These are phyloP conservation scores for Xylaria sp. DNA, from an alignment of 2,329 filamentous ascomycete genomes.

Conservation along the genomic window DNA sequence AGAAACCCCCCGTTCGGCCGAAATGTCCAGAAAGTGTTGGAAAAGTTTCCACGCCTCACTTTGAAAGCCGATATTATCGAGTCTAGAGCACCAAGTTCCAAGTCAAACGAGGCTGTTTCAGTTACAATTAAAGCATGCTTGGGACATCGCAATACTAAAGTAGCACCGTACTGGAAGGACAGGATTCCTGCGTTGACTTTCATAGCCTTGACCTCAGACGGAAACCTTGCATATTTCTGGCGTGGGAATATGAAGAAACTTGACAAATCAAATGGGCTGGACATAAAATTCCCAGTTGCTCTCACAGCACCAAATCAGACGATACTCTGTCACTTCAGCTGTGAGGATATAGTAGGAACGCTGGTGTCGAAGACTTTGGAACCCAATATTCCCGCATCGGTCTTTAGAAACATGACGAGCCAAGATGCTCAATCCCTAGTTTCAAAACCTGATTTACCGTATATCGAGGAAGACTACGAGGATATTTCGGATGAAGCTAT, in stretches of 20 bases:
- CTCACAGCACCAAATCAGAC: conserved; percentile 64
- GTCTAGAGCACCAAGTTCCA: conserved; percentile 46
- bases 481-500: conserved; percentile 57
- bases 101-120: conserved; percentile 58
- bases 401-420: conserved; percentile 42
- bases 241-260: conserved; percentile 71
- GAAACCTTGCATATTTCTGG: conserved; percentile 75
- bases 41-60: conserved; percentile 72
- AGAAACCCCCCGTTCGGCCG: conserved; percentile 86
- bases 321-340: conserved; percentile 78
- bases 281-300: conserved; percentile 68
- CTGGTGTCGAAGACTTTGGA: conserved; percentile 47
- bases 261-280: conserved; percentile 64
- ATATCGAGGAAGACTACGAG: conserved; percentile 45
- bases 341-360: conserved; percentile 82
- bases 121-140: conserved; percentile 73
- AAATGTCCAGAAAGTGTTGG: conserved; percentile 71
- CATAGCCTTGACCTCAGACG: conserved; percentile 76
- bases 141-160: conserved; percentile 75
- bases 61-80: conserved; percentile 54
- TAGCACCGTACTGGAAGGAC: conserved; percentile 69
- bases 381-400: conserved; percentile 49
- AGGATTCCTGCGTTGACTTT: conserved; percentile 76
- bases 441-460: conserved; percentile 4
- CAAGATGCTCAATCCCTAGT: not conserved